Percentiles rank a stretch among this genome's conserved stretches.
Evolutionary conservation across 1,284 basidiomycete species (phyloP).

Genomic region (Pascua sp.): DNA sequence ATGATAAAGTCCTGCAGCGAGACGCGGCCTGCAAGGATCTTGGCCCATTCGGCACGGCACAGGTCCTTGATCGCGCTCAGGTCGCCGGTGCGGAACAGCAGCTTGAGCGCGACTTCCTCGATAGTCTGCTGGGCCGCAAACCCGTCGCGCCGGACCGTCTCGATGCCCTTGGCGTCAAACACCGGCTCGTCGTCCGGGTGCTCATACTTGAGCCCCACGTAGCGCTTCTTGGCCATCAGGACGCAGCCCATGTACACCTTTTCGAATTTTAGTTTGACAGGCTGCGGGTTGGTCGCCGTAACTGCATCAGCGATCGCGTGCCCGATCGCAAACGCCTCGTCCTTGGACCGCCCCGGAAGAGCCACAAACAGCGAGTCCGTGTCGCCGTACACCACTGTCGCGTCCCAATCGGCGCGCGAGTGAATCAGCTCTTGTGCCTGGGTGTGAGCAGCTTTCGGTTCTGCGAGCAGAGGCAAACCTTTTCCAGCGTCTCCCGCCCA

Average conservation of each 20-base stretch:
- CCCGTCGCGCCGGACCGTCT: constrained; percentile 89
- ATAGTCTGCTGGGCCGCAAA: constrained; percentile 84
- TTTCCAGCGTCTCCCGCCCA: constrained; percentile 90
- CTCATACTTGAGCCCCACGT: constrained; percentile 95
- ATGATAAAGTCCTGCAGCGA: constrained; percentile 89
- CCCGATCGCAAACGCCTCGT: constrained; percentile 88
- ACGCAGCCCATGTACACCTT: constrained; percentile 95
- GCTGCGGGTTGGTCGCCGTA: constrained; percentile 80
- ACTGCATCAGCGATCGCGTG: constrained; percentile 85
- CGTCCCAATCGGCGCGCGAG: constrained; percentile 75
- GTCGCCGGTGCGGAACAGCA: constrained; percentile 83
- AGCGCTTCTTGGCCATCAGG: constrained; percentile 92
- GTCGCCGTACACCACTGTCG: constrained; percentile 94
- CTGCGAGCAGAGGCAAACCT: constrained; percentile 54
- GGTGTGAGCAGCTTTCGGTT: no score
- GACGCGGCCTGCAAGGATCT: constrained; percentile 73
- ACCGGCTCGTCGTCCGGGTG: constrained; percentile 73
- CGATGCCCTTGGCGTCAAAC: constrained; percentile 97
- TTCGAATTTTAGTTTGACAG: constrained; percentile 94
- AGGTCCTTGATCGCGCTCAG: constrained; percentile 85
- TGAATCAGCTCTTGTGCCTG: constrained; percentile 84
- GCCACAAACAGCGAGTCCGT: constrained; percentile 94
- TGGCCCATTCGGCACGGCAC: constrained; percentile 79
- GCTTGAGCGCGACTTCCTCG: constrained; percentile 81
- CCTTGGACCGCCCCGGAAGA: constrained; percentile 80